Percentiles rank a stretch among this genome's conserved stretches.
phyloP scores from a whole-genome alignment of 257 asterid genomes.

The Solanum chiquidenum region DNA sequence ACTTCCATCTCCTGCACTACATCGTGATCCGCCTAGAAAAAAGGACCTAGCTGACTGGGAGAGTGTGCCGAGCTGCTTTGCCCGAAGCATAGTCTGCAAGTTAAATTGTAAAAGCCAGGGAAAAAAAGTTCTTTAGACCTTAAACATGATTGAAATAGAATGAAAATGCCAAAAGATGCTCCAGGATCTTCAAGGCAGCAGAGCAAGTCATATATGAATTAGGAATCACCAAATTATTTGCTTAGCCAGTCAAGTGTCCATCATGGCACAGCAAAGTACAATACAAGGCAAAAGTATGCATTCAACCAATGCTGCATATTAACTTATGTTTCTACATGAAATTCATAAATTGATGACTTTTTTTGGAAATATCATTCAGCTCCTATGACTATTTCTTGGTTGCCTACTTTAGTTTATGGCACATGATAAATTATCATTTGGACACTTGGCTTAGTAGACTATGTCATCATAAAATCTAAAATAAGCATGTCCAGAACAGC shows the following conservation, averaged over 20 bases:
- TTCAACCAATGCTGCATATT: neutral
- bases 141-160: neutral
- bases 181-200: neutral
- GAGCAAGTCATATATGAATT: neutral
- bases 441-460: neutral
- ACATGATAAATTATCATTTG: neutral
- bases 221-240: neutral
- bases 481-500: neutral
- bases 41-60: slow-evolving; percentile 85
- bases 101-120: neutral
- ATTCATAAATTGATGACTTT: neutral
- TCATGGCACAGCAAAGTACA: neutral
- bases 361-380: neutral
- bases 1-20: slow-evolving; percentile 67
- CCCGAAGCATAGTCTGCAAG: slow-evolving; percentile 73
- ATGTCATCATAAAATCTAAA: neutral
- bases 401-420: neutral
- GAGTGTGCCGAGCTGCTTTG: slow-evolving; percentile 73
- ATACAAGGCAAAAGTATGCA: neutral
- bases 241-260: neutral
- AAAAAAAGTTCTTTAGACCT: neutral
- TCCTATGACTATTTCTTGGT: neutral
- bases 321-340: neutral
- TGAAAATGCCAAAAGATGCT: neutral
- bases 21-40: slow-evolving; percentile 65